A percentile compares a stretch with the other conserved stretches of the same genome.
Conservation (phyloP, 2,329 filamentous ascomycete species). For the Monilinia aucupariae region DNA sequence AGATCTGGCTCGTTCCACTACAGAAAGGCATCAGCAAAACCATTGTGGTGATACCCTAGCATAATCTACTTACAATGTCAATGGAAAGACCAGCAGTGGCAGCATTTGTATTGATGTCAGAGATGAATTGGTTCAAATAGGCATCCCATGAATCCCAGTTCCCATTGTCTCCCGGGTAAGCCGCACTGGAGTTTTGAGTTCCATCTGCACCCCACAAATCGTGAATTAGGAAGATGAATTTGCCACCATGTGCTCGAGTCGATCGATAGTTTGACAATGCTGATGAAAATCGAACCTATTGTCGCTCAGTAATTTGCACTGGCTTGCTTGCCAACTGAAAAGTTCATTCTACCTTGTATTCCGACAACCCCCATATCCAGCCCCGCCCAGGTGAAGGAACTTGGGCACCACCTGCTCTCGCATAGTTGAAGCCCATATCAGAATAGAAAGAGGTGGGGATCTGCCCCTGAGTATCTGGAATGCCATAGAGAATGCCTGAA, state of each 20-base stretch:
- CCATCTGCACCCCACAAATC: slow-evolving; percentile 46
- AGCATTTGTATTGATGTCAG: slow-evolving; percentile 38
- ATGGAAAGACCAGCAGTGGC: slow-evolving; percentile 38
- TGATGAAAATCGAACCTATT: slow-evolving; percentile 39
- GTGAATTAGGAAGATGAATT: slow-evolving; percentile 43
- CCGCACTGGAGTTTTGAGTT: slow-evolving; percentile 36
- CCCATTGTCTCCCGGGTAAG: slow-evolving; percentile 46
- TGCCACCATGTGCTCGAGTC: slow-evolving; percentile 39
- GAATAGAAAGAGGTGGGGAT: slow-evolving; percentile 39
- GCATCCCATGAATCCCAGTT: slow-evolving; percentile 44
- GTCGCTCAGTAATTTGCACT: neutral
- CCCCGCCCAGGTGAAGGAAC: slow-evolving; percentile 33
- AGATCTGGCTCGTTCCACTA: slow-evolving; percentile 49
- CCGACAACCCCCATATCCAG: slow-evolving; percentile 37
- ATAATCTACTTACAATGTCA: neutral
- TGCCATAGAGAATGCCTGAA: slow-evolving; percentile 41
- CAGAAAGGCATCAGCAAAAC: neutral
- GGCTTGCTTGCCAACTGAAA: neutral
- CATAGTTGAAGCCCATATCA: slow-evolving; percentile 39
- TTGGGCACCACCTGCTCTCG: slow-evolving; percentile 40
- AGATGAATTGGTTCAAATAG: slow-evolving; percentile 39
- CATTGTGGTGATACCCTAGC: no score
- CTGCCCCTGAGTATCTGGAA: slow-evolving; percentile 37
- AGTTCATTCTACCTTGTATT: slow-evolving; percentile 27
- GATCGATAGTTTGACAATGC: slow-evolving; percentile 43